Percentiles rank a stretch among this genome's conserved stretches.
Conservation (phyloP, 2,329 filamentous ascomycete genomes). For the Apiospora marii region DNA sequence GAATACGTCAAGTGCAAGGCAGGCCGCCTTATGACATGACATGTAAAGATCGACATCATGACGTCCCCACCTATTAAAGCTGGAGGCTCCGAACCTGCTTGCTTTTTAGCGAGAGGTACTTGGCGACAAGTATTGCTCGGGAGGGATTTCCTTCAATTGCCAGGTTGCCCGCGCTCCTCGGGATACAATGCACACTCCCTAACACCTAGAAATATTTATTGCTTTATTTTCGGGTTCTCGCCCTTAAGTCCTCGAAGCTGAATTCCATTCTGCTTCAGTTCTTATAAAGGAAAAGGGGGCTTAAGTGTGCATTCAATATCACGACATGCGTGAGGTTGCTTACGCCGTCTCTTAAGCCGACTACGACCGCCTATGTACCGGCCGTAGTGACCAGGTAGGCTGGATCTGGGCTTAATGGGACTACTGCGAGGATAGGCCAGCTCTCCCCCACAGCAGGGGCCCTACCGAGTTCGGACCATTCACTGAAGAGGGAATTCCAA, state of each 20-base stretch:
- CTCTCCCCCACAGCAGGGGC: constrained; percentile 7
- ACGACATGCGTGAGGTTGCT: background rate
- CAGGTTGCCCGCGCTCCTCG: background rate
- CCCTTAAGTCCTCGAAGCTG: too few relatives aligned
- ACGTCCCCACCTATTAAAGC: background rate
- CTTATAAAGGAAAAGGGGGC: too few relatives aligned
- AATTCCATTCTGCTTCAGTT: too few relatives aligned
- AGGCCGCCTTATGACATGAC: background rate
- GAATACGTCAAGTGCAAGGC: background rate
- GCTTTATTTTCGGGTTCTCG: too few relatives aligned
- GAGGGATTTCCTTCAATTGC: background rate
- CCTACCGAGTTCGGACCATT: constrained; percentile 18
- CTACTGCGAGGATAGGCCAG: background rate
- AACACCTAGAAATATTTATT: too few relatives aligned
- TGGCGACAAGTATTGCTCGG: too few relatives aligned
- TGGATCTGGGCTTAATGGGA: too few relatives aligned
- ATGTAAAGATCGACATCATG: background rate
- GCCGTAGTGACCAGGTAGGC: background rate
- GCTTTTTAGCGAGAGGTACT: background rate
- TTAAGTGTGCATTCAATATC: too few relatives aligned
- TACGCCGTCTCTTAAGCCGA: constrained; percentile 4
- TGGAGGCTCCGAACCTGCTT: background rate
- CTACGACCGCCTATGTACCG: background rate
- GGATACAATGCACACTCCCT: too few relatives aligned
- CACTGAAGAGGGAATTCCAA: background rate